Evolutionary conservation across 352 stramenopile genomes (phyloP), one percentile per base, ranked within the genome.

Genomic region (Phytophthora rubi): DNA sequence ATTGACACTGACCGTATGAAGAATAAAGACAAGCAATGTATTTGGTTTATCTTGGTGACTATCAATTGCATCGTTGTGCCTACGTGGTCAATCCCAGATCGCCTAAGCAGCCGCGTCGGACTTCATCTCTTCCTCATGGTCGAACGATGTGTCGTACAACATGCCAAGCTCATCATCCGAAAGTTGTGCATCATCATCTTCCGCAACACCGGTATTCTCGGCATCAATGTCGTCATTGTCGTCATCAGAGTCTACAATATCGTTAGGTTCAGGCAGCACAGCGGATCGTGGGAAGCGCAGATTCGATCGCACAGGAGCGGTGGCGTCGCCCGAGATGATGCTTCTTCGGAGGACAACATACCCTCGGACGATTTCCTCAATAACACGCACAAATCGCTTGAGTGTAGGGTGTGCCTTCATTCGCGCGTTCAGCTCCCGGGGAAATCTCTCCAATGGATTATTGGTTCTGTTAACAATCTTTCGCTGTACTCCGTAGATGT

Each of bases 391-490:
- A 30, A 53, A 53, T 53, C n/a, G 47, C 18, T 53, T 53, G 6
- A 30, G 18, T 28, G n/a, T 53, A 13, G n/a, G 16, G 28, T 53
- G 47, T 30, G 47, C 15, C 10, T 39, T 39, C 33, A 39, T 39
- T 39, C 33, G 6, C 6, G 6, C 33, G 33, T 39, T 39, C 33
- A 55, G 18, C 16, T 55, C 49, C 6, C 49, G 49, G n/a, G 44
- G 26, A 37, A 55, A 55, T n/a, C 49, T 15, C 13, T 55, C 49
- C 6, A 55, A 23, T 0, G 49, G 49, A 26, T 55, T 35, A 23
- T 55, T 55, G 16, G 49, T 55, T 39, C 49, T 35, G 21, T 55
- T 55, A 18, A 39, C 49, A 37, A 55, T 55, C 26, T 55, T 6
- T 12, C 49, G 35, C 10, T 23, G 47, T 2, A 53, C 47, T 12